A percentile compares a stretch with the other conserved stretches of the same genome.
phyloP scores from a whole-genome alignment of 2,329 filamentous ascomycete species.

The Sphaerostilbella broomeana region DNA sequence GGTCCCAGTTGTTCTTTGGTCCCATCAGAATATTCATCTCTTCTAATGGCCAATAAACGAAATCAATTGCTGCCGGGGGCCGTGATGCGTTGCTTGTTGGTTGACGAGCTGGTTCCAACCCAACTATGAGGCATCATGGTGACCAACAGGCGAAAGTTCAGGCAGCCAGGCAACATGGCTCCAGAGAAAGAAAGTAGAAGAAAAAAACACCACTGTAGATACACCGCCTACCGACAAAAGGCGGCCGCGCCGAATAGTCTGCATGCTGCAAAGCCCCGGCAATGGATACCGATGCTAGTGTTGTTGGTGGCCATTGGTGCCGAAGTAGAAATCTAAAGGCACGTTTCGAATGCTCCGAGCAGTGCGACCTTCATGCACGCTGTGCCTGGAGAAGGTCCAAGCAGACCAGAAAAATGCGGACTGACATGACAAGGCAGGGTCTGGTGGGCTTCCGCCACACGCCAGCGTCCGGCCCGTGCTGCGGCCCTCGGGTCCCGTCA shows the following conservation, averaged over 20 bases:
- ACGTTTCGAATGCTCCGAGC: too few relatives aligned
- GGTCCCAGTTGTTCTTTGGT: too few relatives aligned
- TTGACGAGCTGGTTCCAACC: conserved; percentile 9
- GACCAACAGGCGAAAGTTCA: too few relatives aligned
- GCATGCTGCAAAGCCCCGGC: conserved; percentile 7
- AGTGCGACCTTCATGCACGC: too few relatives aligned
- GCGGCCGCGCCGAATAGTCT: conserved; percentile 3
- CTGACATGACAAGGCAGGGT: too few relatives aligned
- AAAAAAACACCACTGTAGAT: too few relatives aligned
- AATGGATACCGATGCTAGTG: conserved; percentile 11
- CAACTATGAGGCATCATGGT: conserved; percentile 11
- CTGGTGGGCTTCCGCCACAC: too few relatives aligned
- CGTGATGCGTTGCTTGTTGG: conserved; percentile 8
- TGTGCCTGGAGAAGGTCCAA: too few relatives aligned
- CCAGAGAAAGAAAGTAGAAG: too few relatives aligned
- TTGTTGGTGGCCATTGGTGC: conserved; percentile 4
- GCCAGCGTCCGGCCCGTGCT: conserved; percentile 5
- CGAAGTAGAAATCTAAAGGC: conserved; percentile 5
- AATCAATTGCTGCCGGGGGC: background rate
- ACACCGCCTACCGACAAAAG: conserved; percentile 9
- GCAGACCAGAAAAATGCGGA: too few relatives aligned
- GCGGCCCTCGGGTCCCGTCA: conserved; percentile 1
- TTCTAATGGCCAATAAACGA: too few relatives aligned
- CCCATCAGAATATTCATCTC: too few relatives aligned
- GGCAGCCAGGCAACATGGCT: background rate